Base-by-base conservation (phyloP, 1,139 yeast genomes). In the Nakaseomyces delphensis region DNA sequence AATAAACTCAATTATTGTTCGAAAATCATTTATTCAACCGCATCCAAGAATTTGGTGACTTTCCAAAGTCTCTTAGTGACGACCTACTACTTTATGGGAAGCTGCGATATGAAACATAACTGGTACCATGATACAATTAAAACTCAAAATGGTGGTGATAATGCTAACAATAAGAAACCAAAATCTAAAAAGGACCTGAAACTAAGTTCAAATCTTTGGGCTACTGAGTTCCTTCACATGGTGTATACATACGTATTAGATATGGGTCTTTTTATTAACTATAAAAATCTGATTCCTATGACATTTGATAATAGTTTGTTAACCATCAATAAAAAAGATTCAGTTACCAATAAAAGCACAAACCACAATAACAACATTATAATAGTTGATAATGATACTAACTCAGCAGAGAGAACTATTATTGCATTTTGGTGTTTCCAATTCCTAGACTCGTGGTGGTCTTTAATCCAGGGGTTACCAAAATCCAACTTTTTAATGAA, bases 361-460 rank as follows among this genome's bases (percentile, higher is more conserved):
- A 15, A 39, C 24, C 31, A 32, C 15, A 16, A 32, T 18, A 39
- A 11, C 19, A 31, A 19, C 48, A 46, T 20, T 16, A 31, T 31
- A 13, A 19, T 18, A 7, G 13, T 27, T 9, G 35, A 31, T 18
- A 31, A 31, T 18, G 35, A 18, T 14, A 31, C 20, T 4, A 11
- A 18, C 9, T 31, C 35, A 5, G 11, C 37, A 11, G 41, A 42
- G 7, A 35, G 25, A 24, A 42, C 41, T 23, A 33, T 47, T 19
- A 51, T 54, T 2, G 43, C 58, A 1, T 58, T 56, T 38, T 59
- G 62, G 59, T 51, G 53, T 24, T 56, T 53, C 32, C 59, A 58
- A 42, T 55, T 56, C 39, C 47, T 59, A 35, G 51, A 50, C 24
- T 48, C 58, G 3, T 56, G 61, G 61, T 56, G 59, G 57, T 47